These are phyloP conservation scores for Fusarium continuum DNA, from an alignment of 2,329 filamentous ascomycete genomes.

Conservation along the genomic window DNA sequence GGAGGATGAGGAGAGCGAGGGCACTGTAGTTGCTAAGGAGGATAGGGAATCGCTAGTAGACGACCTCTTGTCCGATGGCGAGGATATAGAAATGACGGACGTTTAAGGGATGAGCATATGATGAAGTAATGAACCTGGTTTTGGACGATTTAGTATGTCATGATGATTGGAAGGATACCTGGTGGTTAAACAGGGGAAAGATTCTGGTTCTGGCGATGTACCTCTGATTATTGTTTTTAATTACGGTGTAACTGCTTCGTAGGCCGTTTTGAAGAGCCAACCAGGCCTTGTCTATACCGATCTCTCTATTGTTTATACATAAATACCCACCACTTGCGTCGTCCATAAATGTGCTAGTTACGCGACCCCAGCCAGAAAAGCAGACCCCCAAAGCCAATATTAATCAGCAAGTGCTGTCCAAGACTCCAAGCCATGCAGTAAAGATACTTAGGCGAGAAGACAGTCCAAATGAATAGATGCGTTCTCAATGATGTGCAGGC, in stretches of 20 bases:
- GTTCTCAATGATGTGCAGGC: conserved; percentile 85
- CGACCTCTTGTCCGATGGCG: conserved; percentile 54
- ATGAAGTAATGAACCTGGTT: conserved; percentile 34
- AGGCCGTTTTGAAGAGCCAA: neutral
- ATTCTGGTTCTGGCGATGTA: conserved; percentile 29
- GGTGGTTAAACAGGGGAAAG: conserved; percentile 2
- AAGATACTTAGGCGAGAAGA: conserved; percentile 96
- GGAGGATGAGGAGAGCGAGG: conserved; percentile 55
- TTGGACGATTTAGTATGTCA: conserved; percentile 33
- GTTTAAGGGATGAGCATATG: conserved; percentile 28
- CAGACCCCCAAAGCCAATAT: conserved; percentile 68
- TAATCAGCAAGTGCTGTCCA: conserved; percentile 80
- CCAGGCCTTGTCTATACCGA: neutral
- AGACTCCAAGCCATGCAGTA: conserved; percentile 91
- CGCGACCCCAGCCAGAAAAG: conserved; percentile 62
- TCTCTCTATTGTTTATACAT: conserved; percentile 1
- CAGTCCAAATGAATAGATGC: conserved; percentile 98
- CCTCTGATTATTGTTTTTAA: conserved; percentile 20
- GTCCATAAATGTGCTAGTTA: conserved; percentile 6
- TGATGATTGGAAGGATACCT: conserved; percentile 21
- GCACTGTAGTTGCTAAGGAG: conserved; percentile 45
- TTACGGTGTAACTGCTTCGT: conserved; percentile 13
- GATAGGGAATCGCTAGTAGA: conserved; percentile 52
- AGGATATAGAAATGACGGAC: conserved; percentile 48
- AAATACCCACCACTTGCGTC: conserved; percentile 2